A percentile compares a stretch with the other conserved stretches of the same genome.
These are phyloP conservation scores for Nannochloris sp. DNA, from an alignment of 139 green algal species.

Conservation along the genomic window DNA sequence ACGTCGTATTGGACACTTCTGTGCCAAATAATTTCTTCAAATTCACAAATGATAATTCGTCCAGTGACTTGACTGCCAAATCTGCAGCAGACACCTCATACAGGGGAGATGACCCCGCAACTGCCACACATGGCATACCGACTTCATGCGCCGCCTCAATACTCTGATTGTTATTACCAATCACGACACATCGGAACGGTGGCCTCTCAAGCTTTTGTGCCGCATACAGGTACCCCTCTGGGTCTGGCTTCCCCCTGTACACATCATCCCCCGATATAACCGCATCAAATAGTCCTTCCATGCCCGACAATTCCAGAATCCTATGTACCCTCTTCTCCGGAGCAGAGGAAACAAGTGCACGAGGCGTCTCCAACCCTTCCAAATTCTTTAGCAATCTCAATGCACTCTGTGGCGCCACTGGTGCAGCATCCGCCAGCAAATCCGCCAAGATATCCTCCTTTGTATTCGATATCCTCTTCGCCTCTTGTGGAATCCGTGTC, in stretches of 20 bases:
- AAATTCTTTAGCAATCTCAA: constrained; percentile 66
- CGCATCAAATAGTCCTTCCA: constrained; percentile 56
- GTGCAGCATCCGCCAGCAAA: constrained; percentile 37
- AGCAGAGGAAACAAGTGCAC: constrained; percentile 61
- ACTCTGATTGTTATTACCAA: constrained; percentile 69
- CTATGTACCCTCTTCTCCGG: constrained; percentile 39
- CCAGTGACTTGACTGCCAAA: constrained; percentile 75
- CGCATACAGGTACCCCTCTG: constrained; percentile 65
- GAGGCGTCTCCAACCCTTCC: constrained; percentile 27
- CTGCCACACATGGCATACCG: constrained; percentile 78
- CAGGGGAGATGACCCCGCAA: constrained; percentile 60
- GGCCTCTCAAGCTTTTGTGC: constrained; percentile 65
- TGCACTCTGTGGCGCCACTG: constrained; percentile 36
- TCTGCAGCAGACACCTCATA: constrained; percentile 85
- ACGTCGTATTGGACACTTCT: constrained; percentile 40
- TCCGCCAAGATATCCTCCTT: constrained; percentile 67
- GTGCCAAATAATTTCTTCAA: constrained; percentile 83
- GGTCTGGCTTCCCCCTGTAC: constrained; percentile 54
- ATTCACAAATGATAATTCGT: constrained; percentile 78
- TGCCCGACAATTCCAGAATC: constrained; percentile 37
- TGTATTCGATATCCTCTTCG: constrained; percentile 52
- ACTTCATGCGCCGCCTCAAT: constrained; percentile 87
- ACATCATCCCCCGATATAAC: constrained; percentile 76
- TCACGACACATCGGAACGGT: constrained; percentile 78
- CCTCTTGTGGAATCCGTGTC: constrained; percentile 67